A percentile compares a stretch with the other conserved stretches of the same genome.
Conservation (phyloP, 306 rosid species). For the Quercus ilex region DNA sequence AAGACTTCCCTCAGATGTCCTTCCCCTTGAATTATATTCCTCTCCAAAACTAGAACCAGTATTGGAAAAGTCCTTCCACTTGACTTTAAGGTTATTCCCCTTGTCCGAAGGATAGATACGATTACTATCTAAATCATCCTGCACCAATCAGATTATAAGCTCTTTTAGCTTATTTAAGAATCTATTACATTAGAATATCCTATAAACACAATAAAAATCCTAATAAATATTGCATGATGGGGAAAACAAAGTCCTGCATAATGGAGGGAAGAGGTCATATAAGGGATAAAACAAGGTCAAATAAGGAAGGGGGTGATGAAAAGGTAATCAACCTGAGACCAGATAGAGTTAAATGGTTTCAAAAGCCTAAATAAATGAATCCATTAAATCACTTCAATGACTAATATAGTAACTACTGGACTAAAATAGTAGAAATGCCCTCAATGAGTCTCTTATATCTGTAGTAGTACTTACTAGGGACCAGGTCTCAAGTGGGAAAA, state of each 20-base stretch:
- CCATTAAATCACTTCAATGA: neutral
- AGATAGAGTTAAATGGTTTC: neutral
- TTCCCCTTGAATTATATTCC: constrained; percentile 16
- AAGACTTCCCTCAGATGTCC: neutral
- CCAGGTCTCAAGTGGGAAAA: neutral
- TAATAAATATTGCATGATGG: neutral
- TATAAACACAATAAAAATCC: neutral
- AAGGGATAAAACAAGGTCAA: neutral
- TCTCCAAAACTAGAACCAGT: neutral
- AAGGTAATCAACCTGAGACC: neutral
- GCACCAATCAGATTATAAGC: neutral
- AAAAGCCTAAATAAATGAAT: neutral
- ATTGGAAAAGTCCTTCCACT: constrained; percentile 2
- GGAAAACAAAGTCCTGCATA: neutral
- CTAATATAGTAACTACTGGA: too few species aligned
- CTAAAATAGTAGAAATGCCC: too few species aligned
- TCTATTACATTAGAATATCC: neutral
- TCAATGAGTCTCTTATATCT: too few species aligned
- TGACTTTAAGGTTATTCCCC: constrained; percentile 2
- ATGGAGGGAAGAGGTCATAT: neutral
- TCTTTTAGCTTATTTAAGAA: neutral
- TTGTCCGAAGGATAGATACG: constrained; percentile 10
- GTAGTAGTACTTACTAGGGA: neutral
- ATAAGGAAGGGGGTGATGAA: neutral
- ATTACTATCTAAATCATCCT: constrained; percentile 27